phyloP scores from a whole-genome alignment of 495 filamentous ascomycete genomes.

The Aspergillus olivimuriae region DNA sequence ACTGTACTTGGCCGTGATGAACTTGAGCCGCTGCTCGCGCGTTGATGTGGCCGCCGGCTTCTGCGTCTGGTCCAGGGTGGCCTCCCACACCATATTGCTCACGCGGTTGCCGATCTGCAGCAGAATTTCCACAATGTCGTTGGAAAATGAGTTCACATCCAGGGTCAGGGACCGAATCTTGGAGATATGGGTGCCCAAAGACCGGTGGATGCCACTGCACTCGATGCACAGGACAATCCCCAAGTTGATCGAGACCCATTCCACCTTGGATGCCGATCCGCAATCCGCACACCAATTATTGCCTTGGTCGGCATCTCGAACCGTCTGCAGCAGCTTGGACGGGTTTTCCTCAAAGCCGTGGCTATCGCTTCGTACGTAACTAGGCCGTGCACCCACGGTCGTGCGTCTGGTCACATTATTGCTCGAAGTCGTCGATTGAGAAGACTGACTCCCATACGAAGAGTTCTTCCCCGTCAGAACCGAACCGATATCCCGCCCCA shows the following conservation, averaged over 20 bases:
- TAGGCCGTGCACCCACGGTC: constrained; percentile 85
- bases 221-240: constrained; percentile 97
- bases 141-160: constrained; percentile 91
- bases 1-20: constrained; percentile 93
- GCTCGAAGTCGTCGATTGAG: constrained; percentile 43
- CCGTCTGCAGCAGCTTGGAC: constrained; percentile 73
- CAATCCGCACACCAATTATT: constrained; percentile 97
- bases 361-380: constrained; percentile 57
- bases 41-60: constrained; percentile 73
- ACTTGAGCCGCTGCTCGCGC: constrained; percentile 81
- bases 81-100: constrained; percentile 96
- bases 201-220: constrained; percentile 95
- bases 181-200: constrained; percentile 93
- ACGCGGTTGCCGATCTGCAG: constrained; percentile 87
- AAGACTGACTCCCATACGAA: constrained; percentile 57
- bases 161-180: constrained; percentile 94
- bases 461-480: constrained; percentile 91
- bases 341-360: constrained; percentile 75
- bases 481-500: constrained; percentile 77
- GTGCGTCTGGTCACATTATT: constrained; percentile 68
- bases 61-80: constrained; percentile 60
- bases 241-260: constrained; percentile 98
- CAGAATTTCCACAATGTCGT: constrained; percentile 92
- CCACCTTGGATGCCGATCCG: constrained; percentile 81
- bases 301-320: constrained; percentile 86